Evolutionary conservation across 768 basidiomycete species (phyloP), one percentile per base, ranked within the genome.

Genomic region (Tricholoma terreum): DNA sequence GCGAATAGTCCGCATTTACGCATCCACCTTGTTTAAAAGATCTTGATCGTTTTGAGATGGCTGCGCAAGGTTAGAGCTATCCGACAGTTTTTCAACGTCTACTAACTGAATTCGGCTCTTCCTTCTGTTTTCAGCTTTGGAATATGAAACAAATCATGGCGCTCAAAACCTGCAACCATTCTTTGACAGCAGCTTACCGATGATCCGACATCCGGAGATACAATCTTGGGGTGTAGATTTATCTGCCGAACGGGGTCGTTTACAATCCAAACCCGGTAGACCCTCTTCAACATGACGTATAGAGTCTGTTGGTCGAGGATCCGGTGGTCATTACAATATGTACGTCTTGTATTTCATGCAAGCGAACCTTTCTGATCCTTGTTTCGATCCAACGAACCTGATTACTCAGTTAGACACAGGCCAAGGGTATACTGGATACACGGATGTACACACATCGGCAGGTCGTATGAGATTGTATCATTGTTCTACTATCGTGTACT

Each of bases 31-130:
- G 4, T 54, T 54, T 6, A 15, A 15, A 36, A 93, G 92, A 95
- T 67, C 78, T 94, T 4, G 92, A 95, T 67, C 79, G 89, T 6
- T 86, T 93, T 55, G 92, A 95, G 69, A 89, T 95, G 89, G 90
- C 90, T 0, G 75, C 85, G 0, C 92, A 95, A 80, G 92, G 89
- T 83, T 46, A 50, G 33, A 45, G 46, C 2, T 42, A 36, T 22
- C 49, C 14, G 27, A 56, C 9, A 2, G 2, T 30, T 35, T 9
- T 27, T 24, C 52, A 0, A 31, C 8, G 35, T 6, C 7, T 35
- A n/a, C 6, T 33, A 5, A 19, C 24, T 42, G 40, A 19, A 36
- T 22, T 12, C 12, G 4, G 35, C 50, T 14, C 31, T 50, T 14
- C 31, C 45, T 34, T 9, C 27, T 15, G 3, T 46, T 6, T 52